Evolutionary conservation across 1,284 basidiomycete genomes (phyloP), one percentile per base, ranked within the genome.

Genomic region (Microbotryum silenes-acaulis): DNA sequence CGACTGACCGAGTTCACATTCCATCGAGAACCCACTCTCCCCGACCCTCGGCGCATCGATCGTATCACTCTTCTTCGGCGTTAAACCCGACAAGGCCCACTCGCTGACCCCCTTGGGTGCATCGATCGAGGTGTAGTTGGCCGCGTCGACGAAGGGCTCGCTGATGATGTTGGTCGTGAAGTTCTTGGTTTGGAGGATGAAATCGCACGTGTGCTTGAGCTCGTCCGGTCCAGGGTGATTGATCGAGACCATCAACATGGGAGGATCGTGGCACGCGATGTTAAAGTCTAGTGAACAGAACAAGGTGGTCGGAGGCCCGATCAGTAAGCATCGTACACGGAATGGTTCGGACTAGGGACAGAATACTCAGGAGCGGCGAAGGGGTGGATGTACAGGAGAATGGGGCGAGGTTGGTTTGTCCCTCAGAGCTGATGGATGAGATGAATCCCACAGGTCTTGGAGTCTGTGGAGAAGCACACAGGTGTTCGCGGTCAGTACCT

Each of bases 391-490:
- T 46, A 25, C 56, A 69, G 0, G 68, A 68, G 74, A 85, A 84
- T 1, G 83, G 83, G 16, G 85, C 82, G 45, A 89, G 80, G 74
- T 89, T 89, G 51, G 80, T 77, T 1, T 78, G 74, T 1, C 85
- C 85, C 52, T 80, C 74, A 2, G 72, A 68, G 16, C 81, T 81
- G 21, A 86, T 62, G 14, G 84, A 82, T 6, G 86, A 88, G 20
- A 88, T 81, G 64, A 89, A 83, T 0, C 84, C 87, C 62, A 88
- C 82, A 3, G 88, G 87, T 48, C 88, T 80, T 16, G 87, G 87
- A 0, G 75, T 74, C 72, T 75, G 54, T 44, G 3, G 9, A 21
- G 53, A 29, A 6, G 21, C 25, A 42, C 21, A 37, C 33, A 37
- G 31, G 21, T 9, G 7, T 21, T 4, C 7, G 23, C 18, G 51